Base-by-base conservation (phyloP, 179 eudicot species). In the Silene vulgaris region DNA sequence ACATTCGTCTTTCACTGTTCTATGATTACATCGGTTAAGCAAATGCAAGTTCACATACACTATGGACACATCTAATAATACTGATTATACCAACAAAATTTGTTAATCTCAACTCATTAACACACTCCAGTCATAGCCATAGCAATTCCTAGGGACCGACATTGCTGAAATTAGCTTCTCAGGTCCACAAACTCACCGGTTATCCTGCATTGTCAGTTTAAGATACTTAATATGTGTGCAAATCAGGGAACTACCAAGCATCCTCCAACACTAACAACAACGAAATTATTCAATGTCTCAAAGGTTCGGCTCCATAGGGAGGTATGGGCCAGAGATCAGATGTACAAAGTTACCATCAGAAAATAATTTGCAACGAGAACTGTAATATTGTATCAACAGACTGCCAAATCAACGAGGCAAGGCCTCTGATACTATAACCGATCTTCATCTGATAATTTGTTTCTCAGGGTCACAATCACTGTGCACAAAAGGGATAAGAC, bases 151-250 rank as follows among this genome's bases (percentile, higher is more conserved):
- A n/a, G 11, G 5, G 2, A 12, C 43, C 68, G 14, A 16, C 12
- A 32, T 28, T 14, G 19, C 14, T 45, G 30, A 40, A 71, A 52
- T 73, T 62, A 80, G 77, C 19, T 61, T 57, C 37, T 52, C 56
- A 19, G 66, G 59, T 81, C 86, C 68, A n/a, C 29, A 75, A 68
- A 84, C 66, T 75, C 73, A 20, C 86, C 86, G 1, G 86, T 84
- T 29, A 76, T n/a, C 76, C 86, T 84, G 86, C 84, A 69, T 16
- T 17, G 63, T 3, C 50, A 75, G 54, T 29, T 65, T 4, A 65
- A 65, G 30, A 65, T 16, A 29, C 17, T 65, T 30, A 0, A 23
- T 14, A 32, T 2, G 21, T 4, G 45, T 30, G 19, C 43, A 29
- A 28, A 13, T 13, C 20, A n/a, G 40, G 16, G 2, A 37, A 32